Evolutionary conservation across 768 basidiomycete genomes (phyloP), one percentile per base, ranked within the genome.

Genomic region (Termitomyces sp.): DNA sequence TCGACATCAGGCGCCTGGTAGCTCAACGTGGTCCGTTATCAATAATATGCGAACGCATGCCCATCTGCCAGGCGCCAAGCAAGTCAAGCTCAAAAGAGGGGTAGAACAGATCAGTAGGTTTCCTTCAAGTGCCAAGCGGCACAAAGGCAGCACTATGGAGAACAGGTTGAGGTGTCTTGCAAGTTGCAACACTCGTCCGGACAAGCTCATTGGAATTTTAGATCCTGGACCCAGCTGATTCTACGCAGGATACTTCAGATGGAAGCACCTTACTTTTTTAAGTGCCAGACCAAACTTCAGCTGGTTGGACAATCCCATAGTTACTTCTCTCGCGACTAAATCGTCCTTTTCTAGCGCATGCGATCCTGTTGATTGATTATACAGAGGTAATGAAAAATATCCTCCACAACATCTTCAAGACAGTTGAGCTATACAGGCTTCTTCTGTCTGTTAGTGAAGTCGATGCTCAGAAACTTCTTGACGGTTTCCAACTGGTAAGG

Each of bases 401-500:
- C 2, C 29, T 48, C n/a, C 5, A 29, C 47, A 31, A n/a, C 13
- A 31, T 48, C 9, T 16, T 31, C 29, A 29, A 31, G 9, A 31
- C 29, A 20, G 18, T 12, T 1, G 10, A 48, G 10, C n/a, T 48
- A 16, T 47, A 55, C 20, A 50, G 18, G 29, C 42, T 3, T 18
- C 41, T 59, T 20, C 4, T 55, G 18, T 42, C 28, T 9, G 55
- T 29, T 29, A 12, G 13, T 28, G 31, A 13, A 2, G 22, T 12
- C 2, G 46, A 54, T 33, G 54, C 58, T 22, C 47, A 55, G 41
- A 46, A 16, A 16, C 13, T 51, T 28, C 58, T 59, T 36, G 53
- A 59, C 10, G 48, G 33, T 3, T 59, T 59, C 29, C 58, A 59
- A 45, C 24, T 31, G 48, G 54, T 55, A 58, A 37, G 44, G 1